Conservation (phyloP, 345 rosid species). For the Acer negundo region DNA sequence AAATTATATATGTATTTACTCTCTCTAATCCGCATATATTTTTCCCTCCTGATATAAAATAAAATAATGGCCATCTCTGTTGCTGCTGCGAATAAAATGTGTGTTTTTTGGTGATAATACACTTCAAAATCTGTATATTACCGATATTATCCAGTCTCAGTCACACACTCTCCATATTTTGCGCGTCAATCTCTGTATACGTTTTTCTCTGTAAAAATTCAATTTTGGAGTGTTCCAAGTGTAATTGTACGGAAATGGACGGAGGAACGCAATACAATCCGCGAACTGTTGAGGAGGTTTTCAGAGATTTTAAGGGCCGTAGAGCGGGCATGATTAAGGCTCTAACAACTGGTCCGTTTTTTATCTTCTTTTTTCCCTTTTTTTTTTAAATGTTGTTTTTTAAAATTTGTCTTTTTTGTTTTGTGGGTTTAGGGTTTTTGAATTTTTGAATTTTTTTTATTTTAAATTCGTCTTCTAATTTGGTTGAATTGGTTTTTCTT, state of each 20-base stretch:
- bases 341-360: constrained; percentile 58
- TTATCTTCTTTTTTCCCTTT: constrained; percentile 8
- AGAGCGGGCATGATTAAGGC: constrained; percentile 77
- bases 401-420: not conserved
- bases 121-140: not conserved
- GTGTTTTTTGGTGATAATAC: not conserved
- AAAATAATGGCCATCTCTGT: too few relatives aligned
- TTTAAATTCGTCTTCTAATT: not conserved
- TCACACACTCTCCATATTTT: not conserved
- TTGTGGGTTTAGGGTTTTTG: not conserved
- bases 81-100: constrained; percentile 4
- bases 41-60: not conserved
- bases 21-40: too few relatives aligned
- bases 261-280: constrained; percentile 62
- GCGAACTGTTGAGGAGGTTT: constrained; percentile 76
- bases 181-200: not conserved
- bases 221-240: constrained; percentile 5
- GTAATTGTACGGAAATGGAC: constrained; percentile 47
- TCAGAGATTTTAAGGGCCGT: constrained; percentile 80
- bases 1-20: too few relatives aligned
- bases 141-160: not conserved
- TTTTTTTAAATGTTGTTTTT: not conserved
- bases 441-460: not conserved
- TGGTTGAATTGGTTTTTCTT: not conserved
- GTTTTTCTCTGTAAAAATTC: not conserved